A percentile compares a stretch with the other conserved stretches of the same genome.
phyloP scores from a whole-genome alignment of 2,329 filamentous ascomycete genomes.

The Pseudogymnoascus sp. region DNA sequence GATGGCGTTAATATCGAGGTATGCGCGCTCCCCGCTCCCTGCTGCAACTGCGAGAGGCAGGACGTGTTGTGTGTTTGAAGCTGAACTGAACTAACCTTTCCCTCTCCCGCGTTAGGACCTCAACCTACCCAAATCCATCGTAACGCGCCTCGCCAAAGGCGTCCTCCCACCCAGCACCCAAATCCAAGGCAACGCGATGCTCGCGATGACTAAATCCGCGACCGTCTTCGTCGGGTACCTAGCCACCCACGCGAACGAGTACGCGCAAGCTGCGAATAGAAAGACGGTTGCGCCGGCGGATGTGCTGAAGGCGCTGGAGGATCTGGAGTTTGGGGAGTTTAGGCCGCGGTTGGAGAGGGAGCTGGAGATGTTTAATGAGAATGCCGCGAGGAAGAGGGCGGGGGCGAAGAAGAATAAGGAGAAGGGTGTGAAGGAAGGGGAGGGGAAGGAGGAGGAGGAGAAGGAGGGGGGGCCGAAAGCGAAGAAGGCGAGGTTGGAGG shows the following conservation, averaged over 20 bases:
- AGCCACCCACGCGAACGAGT: conserved; percentile 63
- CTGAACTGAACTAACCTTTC: not conserved
- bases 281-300: conserved; percentile 72
- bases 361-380: conserved; percentile 32
- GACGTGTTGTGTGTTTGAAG: too few species aligned
- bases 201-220: conserved; percentile 72
- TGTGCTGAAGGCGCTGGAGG: conserved; percentile 61
- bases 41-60: too few species aligned
- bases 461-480: conserved; percentile 24
- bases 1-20: conserved; percentile 37
- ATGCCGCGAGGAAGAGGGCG: conserved; percentile 14
- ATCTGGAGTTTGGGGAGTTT: conserved; percentile 65
- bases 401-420: conserved; percentile 18
- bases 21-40: too few species aligned
- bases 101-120: conserved; percentile 47
- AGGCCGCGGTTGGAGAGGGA: conserved; percentile 64
- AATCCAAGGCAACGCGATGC: conserved; percentile 72
- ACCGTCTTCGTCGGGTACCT: conserved; percentile 80
- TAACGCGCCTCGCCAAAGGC: conserved; percentile 70
- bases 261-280: conserved; percentile 56
- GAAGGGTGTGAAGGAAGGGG: conserved; percentile 39
- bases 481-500: conserved; percentile 26
- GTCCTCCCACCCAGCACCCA: conserved; percentile 73
- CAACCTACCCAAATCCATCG: conserved; percentile 70
- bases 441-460: conserved; percentile 32